Evolutionary conservation across 148 eudicot species (phyloP), one percentile per base, ranked within the genome.

Genomic region (Rheum nobile): DNA sequence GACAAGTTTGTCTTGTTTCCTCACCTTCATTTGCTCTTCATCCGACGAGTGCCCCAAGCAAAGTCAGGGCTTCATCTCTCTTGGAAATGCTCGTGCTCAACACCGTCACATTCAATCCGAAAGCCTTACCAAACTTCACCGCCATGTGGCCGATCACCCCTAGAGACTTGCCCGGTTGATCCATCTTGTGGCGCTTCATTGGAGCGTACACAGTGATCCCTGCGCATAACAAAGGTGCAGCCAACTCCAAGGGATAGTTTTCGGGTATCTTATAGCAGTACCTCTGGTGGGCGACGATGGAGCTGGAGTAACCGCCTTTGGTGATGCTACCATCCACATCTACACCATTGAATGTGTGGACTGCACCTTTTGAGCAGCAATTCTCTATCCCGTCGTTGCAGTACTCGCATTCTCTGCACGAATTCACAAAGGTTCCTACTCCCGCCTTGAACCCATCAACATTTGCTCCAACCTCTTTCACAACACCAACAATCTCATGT

Each of bases 401-500:
- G 21, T 82, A 85, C 76, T 89, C 88, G 43, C 98, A 93, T 34
- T 85, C 87, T 80, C 86, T 84, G 81, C 98, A 91, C 44, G 98
- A 93, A 76, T 86, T 83, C 34, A 91, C 92, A 77, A 82, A 91
- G 37, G 98, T 85, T 50, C 98, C 95, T 14, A 91, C 95, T 59
- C 94, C 98, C 46, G 89, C 89, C 71, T 93, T 94, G 71, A 91
- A 89, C 31, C 81, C 82, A 55, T 76, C n/a, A 48, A 87, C 93
- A 74, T 82, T 80, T 0, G 86, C 61, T 26, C 94, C 97, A 57
- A 91, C 87, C 67, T 89, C 90, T 76, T 73, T 83, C 10, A 93
- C 98, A 59, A 86, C 79, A 75, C 97, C 98, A 70, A 82, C 92
- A 72, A 93, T 93, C 86, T 93, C 98, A 74, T 91, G 98, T 48